Evolutionary conservation across 2,329 filamentous ascomycete species (phyloP).

Genomic region (Paracoccidioides brasiliensis): DNA sequence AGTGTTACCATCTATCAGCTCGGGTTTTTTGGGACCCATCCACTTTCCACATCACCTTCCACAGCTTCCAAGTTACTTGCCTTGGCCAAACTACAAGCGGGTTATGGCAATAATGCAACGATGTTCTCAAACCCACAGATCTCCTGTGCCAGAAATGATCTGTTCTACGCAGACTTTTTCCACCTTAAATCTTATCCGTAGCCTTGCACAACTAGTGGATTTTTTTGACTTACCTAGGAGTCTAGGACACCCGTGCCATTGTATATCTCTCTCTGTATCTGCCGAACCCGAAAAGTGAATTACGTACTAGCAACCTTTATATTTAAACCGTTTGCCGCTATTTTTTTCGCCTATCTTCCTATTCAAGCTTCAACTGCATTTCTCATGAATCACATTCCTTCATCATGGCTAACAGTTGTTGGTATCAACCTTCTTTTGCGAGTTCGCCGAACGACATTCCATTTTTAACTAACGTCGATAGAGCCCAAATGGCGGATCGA

Average conservation of each 20-base stretch:
- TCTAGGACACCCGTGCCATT: neutral
- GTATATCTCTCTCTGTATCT: neutral
- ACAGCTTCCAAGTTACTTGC: neutral
- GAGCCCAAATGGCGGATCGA: neutral
- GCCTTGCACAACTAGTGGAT: neutral
- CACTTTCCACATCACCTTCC: neutral
- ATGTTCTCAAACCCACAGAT: neutral
- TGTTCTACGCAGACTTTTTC: neutral
- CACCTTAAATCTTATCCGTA: neutral
- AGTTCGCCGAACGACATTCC: neutral
- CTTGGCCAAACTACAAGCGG: neutral
- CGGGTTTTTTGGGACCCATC: conserved; percentile 1
- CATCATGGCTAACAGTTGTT: neutral
- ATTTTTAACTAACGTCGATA: neutral
- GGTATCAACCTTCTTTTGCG: neutral
- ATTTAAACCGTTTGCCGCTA: neutral
- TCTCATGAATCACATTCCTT: neutral
- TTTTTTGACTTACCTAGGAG: neutral
- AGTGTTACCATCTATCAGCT: conserved; percentile 1
- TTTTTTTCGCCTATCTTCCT: neutral
- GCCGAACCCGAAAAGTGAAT: neutral
- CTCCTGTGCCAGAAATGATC: neutral
- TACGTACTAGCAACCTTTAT: neutral
- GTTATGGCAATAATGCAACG: neutral
- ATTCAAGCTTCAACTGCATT: neutral